Evolutionary conservation across 306 rosid species (phyloP), one percentile per base, ranked within the genome.

Genomic region (Quercus variabilis): DNA sequence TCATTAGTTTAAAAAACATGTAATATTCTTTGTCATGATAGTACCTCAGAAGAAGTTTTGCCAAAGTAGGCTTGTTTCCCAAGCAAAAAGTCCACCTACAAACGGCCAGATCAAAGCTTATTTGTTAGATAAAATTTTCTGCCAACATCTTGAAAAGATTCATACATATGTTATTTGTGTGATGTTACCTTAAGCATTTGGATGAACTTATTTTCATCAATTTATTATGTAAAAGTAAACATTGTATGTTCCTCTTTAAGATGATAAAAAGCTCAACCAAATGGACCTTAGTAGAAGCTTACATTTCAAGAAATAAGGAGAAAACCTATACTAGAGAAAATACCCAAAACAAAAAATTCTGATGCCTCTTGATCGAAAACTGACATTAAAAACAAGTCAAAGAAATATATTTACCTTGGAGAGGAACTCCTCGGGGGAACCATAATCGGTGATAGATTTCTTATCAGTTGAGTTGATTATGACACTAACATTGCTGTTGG

Each of bases 1-100:
- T 13, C 54, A 12, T 49, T 41, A 63, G 1, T 5, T 5, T 13
- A 35, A 51, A 52, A 56, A 31, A 56, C 58, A 21, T 70, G 33
- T 41, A 41, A 41, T 41, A 41, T 41, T 41, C 23, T 41, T 49
- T 56, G 14, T 62, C 38, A 64, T 30, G 70, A 11, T 59, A 58
- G 85, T 88, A 95, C 99, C 99, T 95, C 99, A n/a, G 99, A 81
- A 60, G 81, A 79, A 49, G 99, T 95, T 87, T 95, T 91, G 5
- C 99, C 99, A 11, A 56, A 87, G 92, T 86, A 95, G 72, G 97
- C 88, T 77, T 93, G 97, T 78, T 90, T 93, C 55, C 99, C 99
- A 23, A 95, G 97, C 90, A 95, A 87, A 55, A 65, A 95, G 79
- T 88, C 92, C 83, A 95, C 99, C 99, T 95, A 84, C 83, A 81